Evolutionary conservation across 768 basidiomycete genomes (phyloP).

Genomic region (Cystobasidium ongulense): DNA sequence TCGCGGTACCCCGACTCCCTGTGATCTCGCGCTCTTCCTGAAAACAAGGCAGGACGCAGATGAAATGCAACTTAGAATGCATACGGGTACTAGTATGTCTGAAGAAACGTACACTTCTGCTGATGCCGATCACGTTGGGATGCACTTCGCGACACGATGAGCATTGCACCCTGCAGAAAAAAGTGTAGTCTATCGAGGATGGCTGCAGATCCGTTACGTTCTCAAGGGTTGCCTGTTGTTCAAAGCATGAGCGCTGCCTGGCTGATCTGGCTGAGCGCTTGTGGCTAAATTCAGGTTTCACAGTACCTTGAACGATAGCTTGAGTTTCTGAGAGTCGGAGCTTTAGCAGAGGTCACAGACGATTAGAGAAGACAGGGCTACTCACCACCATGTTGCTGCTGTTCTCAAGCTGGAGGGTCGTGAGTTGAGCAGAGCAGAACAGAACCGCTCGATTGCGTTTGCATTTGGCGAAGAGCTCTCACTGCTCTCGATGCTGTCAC

Average conservation of each 20-base stretch:
- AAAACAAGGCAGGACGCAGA: neutral
- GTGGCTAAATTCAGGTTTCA: neutral
- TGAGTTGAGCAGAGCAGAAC: neutral
- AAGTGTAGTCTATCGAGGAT: conserved; percentile 36
- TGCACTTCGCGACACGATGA: conserved; percentile 38
- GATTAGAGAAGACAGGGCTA: neutral
- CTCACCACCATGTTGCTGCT: conserved; percentile 11
- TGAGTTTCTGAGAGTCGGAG: conserved; percentile 35
- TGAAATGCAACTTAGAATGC: no score
- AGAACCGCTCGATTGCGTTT: neutral
- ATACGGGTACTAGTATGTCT: neutral
- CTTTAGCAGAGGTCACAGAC: neutral
- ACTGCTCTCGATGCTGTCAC: neutral
- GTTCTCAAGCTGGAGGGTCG: neutral
- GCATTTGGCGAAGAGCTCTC: neutral
- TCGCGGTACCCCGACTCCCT: conserved; percentile 40
- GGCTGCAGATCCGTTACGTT: conserved; percentile 39
- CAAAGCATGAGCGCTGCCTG: neutral
- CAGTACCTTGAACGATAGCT: conserved; percentile 37
- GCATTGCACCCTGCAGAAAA: conserved; percentile 37
- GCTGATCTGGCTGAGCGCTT: neutral
- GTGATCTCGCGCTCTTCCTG: conserved; percentile 37
- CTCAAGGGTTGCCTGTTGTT: conserved; percentile 35
- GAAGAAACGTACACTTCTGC: conserved; percentile 31
- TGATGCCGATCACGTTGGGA: conserved; percentile 38